Base-by-base conservation (phyloP, 1,139 yeast species). In the Geotrichum restrictum region DNA sequence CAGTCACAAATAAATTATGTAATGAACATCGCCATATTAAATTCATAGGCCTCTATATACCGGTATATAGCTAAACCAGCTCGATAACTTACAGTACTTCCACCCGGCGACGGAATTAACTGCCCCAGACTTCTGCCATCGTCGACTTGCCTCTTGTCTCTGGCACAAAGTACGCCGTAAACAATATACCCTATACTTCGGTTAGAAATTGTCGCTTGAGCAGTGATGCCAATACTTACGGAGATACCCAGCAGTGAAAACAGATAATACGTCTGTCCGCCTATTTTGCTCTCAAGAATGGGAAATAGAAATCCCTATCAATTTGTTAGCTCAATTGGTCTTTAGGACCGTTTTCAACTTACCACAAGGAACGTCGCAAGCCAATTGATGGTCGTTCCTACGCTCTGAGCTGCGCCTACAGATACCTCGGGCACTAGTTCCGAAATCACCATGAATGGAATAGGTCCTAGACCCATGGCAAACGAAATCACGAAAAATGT, bases 341-440 rank as follows among this genome's bases (percentile, higher is more conserved):
- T 24, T 18, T 33, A 8, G 2, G n/a, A 18, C 6, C 2, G 34
- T 1, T 31, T 13, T 36, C 13, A 13, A 43, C 51, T 33, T 34
- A 48, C 54, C 14, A 54, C 47, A 16, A 82, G 61, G 63, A 93
- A 91, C 0, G 96, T 89, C 4, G 95, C 86, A 10, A 86, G 62
- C 97, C 98, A 91, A 68, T 91, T 93, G 73, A 88, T 80, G 11
- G 89, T 81, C 0, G 94, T 87, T 8, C 96, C 98, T 76, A 88
- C 84, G 64, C 95, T 84, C 69, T 93, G 98, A 1, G 98, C 97
- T 48, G 82, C 75, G 1, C 91, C 94, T 55, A 82, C 85, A 2
- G 93, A 94, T 53, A 80, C 80, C 1, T 80, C 74, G 55, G 88
- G 95, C 0, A 96, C 85, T 18, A 91, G 82, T 66, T 93, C 98